Evolutionary conservation across 2,329 filamentous ascomycete genomes (phyloP), one percentile per base, ranked within the genome.

Genomic region (Microcera coccophila): DNA sequence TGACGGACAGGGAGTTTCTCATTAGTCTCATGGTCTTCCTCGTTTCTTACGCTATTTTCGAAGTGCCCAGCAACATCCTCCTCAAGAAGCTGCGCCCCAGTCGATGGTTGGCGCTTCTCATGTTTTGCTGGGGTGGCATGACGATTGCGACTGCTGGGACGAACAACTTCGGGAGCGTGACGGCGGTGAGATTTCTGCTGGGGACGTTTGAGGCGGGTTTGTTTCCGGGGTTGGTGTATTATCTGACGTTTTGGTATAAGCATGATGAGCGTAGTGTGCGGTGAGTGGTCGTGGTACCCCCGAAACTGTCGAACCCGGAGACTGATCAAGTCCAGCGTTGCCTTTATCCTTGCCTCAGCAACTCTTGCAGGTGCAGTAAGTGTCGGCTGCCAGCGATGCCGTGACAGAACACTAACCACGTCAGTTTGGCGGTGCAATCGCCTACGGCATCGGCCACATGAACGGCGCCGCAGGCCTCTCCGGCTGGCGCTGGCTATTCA

Each of bases 231-330:
- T 65, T 87, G 51, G 76, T 80, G 1, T 69, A 81, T 62, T 87
- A 87, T 53, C 68, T 90, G 36, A 88, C 85, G 0, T 79, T 87
- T 48, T 89, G 86, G 74, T 90, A 90, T 62, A 81, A 76, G 34
- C 78, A 80, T 52, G 74, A 79, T 15, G 85, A 90, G 64, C 74
- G 86, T 3, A 84, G 82, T 17, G 65, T 87, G n/a, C 75, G 64
- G 61, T 64, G 40, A 48, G 61, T 55, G 16, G 32, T 22, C 5
- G 22, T 20, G 22, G 22, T 12, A 12, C 22, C 12, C 22, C 22
- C 12, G 22, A 26, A 12, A 3, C 22, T 20, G n/a, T n/a, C n/a
- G n/a, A n/a, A n/a, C n/a, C n/a, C n/a, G n/a, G n/a, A n/a, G n/a
- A n/a, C n/a, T n/a, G 36, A 34, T 39, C 21, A 15, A 8, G 5